These are phyloP conservation scores for Fragilaria radians DNA, from an alignment of 108 stramenopile species.

Conservation along the genomic window DNA sequence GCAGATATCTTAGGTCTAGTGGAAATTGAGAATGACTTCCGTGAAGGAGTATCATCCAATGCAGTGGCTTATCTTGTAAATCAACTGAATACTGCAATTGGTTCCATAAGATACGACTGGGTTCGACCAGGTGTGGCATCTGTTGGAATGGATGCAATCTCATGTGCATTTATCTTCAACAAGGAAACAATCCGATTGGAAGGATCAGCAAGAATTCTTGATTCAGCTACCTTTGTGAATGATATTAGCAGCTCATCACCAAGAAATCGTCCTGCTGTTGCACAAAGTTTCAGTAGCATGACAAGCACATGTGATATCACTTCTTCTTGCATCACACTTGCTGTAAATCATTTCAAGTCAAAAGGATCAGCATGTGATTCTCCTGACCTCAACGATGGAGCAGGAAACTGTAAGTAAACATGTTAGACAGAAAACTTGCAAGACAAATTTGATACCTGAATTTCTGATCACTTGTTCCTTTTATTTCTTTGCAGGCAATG, in stretches of 20 bases:
- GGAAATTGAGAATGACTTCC: conserved; percentile 15
- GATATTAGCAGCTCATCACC: too few species aligned
- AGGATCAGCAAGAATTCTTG: conserved; percentile 6
- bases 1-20: conserved; percentile 30
- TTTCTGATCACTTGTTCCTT: too few species aligned
- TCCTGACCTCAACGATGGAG: conserved; percentile 22
- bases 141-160: conserved; percentile 29
- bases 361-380: conserved; percentile 16
- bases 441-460: too few species aligned
- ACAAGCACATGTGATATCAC: too few species aligned
- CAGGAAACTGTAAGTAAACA: conserved; percentile 23
- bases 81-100: conserved; percentile 11
- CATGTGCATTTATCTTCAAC: conserved; percentile 23
- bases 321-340: conserved; percentile 23
- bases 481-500: too few species aligned
- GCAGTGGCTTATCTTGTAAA: conserved; percentile 19
- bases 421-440: too few species aligned
- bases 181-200: conserved; percentile 3
- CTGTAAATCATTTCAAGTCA: conserved; percentile 33
- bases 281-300: conserved; percentile 9
- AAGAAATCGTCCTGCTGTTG: conserved; percentile 17
- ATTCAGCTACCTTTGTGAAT: background rate
- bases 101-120: conserved; percentile 7
- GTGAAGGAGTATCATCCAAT: background rate
- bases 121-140: conserved; percentile 13